Evolutionary conservation across 257 asterid genomes (phyloP).

Genomic region (Primulina huaijiensis): DNA sequence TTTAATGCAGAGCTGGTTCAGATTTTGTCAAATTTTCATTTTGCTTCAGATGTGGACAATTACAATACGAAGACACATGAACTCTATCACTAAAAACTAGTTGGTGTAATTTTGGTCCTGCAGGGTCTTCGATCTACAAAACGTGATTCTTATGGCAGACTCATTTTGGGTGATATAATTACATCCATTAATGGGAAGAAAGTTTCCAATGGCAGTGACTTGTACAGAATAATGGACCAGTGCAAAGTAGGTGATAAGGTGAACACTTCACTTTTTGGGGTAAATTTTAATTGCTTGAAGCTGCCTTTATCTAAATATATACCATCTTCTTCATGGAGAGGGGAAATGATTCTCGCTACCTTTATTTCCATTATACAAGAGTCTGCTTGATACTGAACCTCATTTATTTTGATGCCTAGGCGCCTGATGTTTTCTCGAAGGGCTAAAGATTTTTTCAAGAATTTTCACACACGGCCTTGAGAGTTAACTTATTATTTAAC

Average conservation of each 20-base stretch:
- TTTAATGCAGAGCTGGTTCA: conserved; percentile 10
- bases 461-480: background rate
- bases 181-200: conserved; percentile 90
- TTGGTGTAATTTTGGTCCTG: conserved; percentile 24
- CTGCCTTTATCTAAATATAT: conserved; percentile 6
- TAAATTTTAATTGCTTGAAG: background rate
- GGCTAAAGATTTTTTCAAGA: background rate
- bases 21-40: conserved; percentile 7
- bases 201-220: conserved; percentile 80
- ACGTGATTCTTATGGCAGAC: conserved; percentile 91
- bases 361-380: background rate
- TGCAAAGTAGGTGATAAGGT: conserved; percentile 94
- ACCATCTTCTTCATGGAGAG: background rate
- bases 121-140: conserved; percentile 93
- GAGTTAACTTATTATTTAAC: background rate
- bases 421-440: background rate
- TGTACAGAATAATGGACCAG: conserved; percentile 95
- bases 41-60: background rate
- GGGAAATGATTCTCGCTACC: background rate
- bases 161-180: conserved; percentile 81
- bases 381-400: background rate
- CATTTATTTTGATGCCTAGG: background rate
- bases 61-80: background rate
- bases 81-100: conserved; percentile 3
- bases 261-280: conserved; percentile 1